Conservation (phyloP, 768 basidiomycete genomes). For the Hericium alpestre region DNA sequence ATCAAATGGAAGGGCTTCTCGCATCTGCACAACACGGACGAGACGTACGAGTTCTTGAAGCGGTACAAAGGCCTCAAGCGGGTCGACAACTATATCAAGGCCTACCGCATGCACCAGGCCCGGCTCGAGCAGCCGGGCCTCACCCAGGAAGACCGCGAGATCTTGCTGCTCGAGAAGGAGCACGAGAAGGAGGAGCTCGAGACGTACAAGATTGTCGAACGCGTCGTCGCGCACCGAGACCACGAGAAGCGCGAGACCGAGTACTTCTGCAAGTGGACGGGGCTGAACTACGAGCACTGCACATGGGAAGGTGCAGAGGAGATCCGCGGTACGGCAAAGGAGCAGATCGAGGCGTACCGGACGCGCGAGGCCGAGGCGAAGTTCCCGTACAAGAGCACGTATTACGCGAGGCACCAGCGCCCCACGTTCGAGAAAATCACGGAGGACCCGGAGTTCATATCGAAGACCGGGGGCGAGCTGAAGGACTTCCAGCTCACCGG, state of each 20-base stretch:
- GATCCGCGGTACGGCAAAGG: conserved; percentile 65
- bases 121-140: conserved; percentile 55
- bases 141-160: conserved; percentile 81
- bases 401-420: conserved; percentile 54
- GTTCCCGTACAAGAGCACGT: conserved; percentile 76
- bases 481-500: conserved; percentile 99
- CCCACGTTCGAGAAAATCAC: conserved; percentile 76
- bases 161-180: conserved; percentile 69
- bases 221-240: conserved; percentile 75
- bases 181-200: conserved; percentile 87
- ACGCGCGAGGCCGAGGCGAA: conserved; percentile 64
- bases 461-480: conserved; percentile 65
- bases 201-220: conserved; percentile 82
- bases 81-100: conserved; percentile 98
- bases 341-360: conserved; percentile 71
- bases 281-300: conserved; percentile 85
- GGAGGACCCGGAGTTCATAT: conserved; percentile 82
- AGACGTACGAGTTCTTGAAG: conserved; percentile 92
- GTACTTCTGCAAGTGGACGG: conserved; percentile 97
- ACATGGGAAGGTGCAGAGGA: conserved; percentile 90
- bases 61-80: conserved; percentile 92
- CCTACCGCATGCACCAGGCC: conserved; percentile 64
- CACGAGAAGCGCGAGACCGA: conserved; percentile 47
- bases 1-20: conserved; percentile 99
- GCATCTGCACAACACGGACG: conserved; percentile 98